Conservation (phyloP, 2,329 filamentous ascomycete genomes). For the Trichoderma arundinaceum region DNA sequence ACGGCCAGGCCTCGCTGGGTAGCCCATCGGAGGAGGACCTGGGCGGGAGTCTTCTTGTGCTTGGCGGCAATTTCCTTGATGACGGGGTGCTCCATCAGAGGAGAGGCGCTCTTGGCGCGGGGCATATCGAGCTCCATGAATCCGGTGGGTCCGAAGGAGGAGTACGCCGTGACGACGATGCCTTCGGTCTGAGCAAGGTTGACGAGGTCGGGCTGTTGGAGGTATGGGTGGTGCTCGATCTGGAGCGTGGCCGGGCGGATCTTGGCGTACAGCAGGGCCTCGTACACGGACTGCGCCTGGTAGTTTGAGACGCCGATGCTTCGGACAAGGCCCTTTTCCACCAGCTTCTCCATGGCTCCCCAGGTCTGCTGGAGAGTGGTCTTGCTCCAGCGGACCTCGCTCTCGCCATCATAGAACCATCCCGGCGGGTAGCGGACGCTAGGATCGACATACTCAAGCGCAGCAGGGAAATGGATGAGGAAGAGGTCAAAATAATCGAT, state of each 20-base stretch:
- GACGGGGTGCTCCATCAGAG: conserved; percentile 72
- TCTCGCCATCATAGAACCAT: conserved; percentile 70
- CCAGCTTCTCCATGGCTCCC: conserved; percentile 77
- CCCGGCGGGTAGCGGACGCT: conserved; percentile 78
- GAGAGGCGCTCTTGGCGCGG: conserved; percentile 59
- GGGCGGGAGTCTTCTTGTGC: conserved; percentile 74
- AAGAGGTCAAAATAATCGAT: conserved; percentile 90
- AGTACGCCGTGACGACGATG: conserved; percentile 81
- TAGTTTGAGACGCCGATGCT: conserved; percentile 86
- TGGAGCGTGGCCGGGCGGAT: conserved; percentile 79
- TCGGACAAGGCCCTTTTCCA: conserved; percentile 69
- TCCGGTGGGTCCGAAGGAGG: conserved; percentile 77
- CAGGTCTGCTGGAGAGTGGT: conserved; percentile 82
- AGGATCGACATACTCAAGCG: conserved; percentile 85
- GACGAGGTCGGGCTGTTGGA: conserved; percentile 75
- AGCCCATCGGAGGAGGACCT: conserved; percentile 85
- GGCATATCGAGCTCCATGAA: conserved; percentile 80
- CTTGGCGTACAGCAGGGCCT: conserved; percentile 77
- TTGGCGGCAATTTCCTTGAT: conserved; percentile 71
- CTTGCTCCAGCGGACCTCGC: conserved; percentile 67
- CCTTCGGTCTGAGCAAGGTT: conserved; percentile 71
- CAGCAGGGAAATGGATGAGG: conserved; percentile 87
- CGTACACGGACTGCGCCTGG: conserved; percentile 76
- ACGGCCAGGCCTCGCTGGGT: conserved; percentile 82
- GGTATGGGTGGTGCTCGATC: conserved; percentile 90